These are phyloP conservation scores for Citrus sp. DNA, from an alignment of 345 rosid species.

Conservation along the genomic window DNA sequence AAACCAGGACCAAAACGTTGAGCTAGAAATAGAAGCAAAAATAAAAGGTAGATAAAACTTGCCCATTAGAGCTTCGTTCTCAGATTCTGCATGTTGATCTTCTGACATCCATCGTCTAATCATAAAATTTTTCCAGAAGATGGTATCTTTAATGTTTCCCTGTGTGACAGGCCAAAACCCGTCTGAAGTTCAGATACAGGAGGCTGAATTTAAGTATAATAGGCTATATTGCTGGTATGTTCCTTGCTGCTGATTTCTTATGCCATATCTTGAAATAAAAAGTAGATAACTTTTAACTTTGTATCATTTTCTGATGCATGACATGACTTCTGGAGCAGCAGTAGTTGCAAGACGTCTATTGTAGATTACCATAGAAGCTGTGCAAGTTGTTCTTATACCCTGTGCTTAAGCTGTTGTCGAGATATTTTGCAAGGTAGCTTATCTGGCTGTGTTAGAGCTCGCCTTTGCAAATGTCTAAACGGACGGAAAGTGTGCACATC, in stretches of 20 bases:
- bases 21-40: constrained; percentile 68
- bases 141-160: constrained; percentile 17
- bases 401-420: constrained; percentile 63
- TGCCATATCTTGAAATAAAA: constrained; percentile 1
- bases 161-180: constrained; percentile 46
- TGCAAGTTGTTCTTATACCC: constrained; percentile 57
- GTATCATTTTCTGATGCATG: constrained; percentile 23
- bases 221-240: constrained; percentile 57
- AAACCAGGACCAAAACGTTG: constrained; percentile 55
- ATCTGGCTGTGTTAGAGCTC: constrained; percentile 36
- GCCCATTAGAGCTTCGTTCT: background rate
- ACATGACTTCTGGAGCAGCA: constrained; percentile 39
- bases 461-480: constrained; percentile 28
- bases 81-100: background rate
- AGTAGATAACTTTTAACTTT: constrained; percentile 20
- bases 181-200: constrained; percentile 43
- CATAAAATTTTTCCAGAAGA: background rate
- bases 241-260: constrained; percentile 18
- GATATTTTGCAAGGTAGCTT: constrained; percentile 43
- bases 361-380: constrained; percentile 68
- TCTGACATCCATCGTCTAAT: background rate
- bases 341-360: constrained; percentile 50
- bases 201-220: constrained; percentile 41
- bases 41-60: constrained; percentile 45
- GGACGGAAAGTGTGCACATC: constrained; percentile 29